phyloP scores from a whole-genome alignment of 2,329 filamentous ascomycete species.

The Furcasterigmium sp. region DNA sequence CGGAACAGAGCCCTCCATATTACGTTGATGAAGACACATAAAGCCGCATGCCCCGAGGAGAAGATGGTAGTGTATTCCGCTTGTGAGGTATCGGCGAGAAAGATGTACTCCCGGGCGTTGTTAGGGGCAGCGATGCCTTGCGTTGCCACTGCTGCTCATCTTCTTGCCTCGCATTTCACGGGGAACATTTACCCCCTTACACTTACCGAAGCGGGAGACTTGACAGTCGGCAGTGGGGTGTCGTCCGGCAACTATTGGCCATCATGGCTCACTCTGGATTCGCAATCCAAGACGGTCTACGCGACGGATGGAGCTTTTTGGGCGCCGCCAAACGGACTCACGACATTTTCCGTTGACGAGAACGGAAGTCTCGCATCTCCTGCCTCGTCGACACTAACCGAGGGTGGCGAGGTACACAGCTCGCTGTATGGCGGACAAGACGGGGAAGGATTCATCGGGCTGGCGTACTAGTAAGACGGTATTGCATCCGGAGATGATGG shows the following conservation, averaged over 20 bases:
- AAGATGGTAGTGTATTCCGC: too few species aligned
- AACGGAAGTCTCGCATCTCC: conserved; percentile 23
- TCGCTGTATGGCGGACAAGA: conserved; percentile 30
- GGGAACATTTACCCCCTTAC: conserved; percentile 31
- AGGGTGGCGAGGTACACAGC: conserved; percentile 34
- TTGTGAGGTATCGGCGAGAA: too few species aligned
- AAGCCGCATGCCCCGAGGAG: too few species aligned
- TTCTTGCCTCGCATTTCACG: conserved; percentile 33
- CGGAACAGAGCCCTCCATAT: too few species aligned
- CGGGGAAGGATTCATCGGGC: conserved; percentile 34
- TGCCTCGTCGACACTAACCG: conserved; percentile 22
- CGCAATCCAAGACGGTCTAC: conserved; percentile 23
- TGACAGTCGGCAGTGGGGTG: conserved; percentile 20
- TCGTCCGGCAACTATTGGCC: conserved; percentile 27
- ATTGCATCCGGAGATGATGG: too few species aligned
- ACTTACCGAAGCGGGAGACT: conserved; percentile 18
- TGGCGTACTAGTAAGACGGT: conserved; percentile 38
- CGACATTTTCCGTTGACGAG: conserved; percentile 24
- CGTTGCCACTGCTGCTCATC: neutral
- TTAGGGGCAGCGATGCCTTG: too few species aligned
- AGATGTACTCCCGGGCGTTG: too few species aligned
- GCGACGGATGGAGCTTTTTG: conserved; percentile 30
- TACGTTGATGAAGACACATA: too few species aligned
- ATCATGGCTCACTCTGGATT: conserved; percentile 30
- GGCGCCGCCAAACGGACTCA: conserved; percentile 25